phyloP scores from a whole-genome alignment of 345 rosid species.

The Boechera divaricarpa region DNA sequence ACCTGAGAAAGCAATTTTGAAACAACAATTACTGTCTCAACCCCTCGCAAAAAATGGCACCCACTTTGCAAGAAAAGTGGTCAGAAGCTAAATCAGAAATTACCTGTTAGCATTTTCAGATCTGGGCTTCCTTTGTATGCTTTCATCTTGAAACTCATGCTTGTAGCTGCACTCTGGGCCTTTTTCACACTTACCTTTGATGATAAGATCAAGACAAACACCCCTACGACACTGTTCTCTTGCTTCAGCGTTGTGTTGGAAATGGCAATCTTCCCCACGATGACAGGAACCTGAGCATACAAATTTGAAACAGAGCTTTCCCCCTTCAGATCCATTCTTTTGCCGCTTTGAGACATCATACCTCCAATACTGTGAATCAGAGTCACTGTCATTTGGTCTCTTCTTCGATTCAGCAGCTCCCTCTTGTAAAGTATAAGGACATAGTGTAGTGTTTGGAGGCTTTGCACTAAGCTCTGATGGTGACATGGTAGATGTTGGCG shows the following conservation, averaged over 20 bases:
- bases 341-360: conserved; percentile 86
- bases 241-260: conserved; percentile 72
- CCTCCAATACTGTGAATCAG: conserved; percentile 92
- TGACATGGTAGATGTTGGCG: conserved; percentile 79
- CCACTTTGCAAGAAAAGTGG: conserved; percentile 18
- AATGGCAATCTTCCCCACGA: conserved; percentile 72
- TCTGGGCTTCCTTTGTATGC: conserved; percentile 53
- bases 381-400: conserved; percentile 53
- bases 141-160: conserved; percentile 70
- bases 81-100: conserved; percentile 29
- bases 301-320: conserved; percentile 80
- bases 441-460: conserved; percentile 70
- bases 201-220: conserved; percentile 91
- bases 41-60: conserved; percentile 22
- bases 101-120: conserved; percentile 69
- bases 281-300: conserved; percentile 87
- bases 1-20: conserved; percentile 53
- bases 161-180: conserved; percentile 94
- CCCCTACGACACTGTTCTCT: conserved; percentile 86
- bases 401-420: conserved; percentile 60
- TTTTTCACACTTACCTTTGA: conserved; percentile 90
- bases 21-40: conserved; percentile 39
- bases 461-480: conserved; percentile 71
- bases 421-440: conserved; percentile 62
- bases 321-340: conserved; percentile 66